Conservation (phyloP, 176 grass and related monocot genomes). For the Oryza longistaminata region DNA sequence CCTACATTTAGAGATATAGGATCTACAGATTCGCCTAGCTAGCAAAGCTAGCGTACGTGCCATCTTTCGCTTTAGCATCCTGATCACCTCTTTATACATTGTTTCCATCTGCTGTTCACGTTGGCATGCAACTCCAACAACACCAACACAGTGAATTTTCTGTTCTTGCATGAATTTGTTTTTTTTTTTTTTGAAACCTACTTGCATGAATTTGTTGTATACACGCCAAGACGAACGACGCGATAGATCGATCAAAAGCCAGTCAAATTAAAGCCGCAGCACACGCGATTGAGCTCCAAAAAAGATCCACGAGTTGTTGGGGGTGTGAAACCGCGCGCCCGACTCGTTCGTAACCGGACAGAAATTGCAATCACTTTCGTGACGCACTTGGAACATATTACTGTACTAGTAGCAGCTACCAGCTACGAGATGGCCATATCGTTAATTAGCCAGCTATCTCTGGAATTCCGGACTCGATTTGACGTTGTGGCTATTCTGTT, state of each 20-base stretch:
- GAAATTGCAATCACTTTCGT: not conserved
- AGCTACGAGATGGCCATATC: not conserved
- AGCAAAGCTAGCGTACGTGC: not conserved
- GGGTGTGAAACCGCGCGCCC: slow-evolving; percentile 32
- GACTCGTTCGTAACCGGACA: not conserved
- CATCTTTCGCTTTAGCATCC: slow-evolving; percentile 23
- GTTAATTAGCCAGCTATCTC: not conserved
- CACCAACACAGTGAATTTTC: not conserved
- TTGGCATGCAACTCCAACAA: not conserved
- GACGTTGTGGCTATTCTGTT: not conserved
- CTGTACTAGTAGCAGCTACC: not conserved
- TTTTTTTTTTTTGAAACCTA: too few relatives aligned
- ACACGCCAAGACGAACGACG: not conserved
- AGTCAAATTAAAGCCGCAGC: slow-evolving; percentile 16
- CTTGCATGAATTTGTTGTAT: too few relatives aligned
- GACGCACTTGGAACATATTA: not conserved
- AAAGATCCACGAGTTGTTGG: not conserved
- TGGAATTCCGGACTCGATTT: not conserved
- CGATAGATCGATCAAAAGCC: not conserved
- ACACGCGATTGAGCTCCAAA: not conserved
- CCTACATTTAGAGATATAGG: not conserved
- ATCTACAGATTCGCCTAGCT: not conserved
- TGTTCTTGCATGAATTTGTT: not conserved
- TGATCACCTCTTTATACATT: not conserved
- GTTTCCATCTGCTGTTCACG: not conserved